Conservation (phyloP, 2,329 filamentous ascomycete species). For the Aspergillus sp. region DNA sequence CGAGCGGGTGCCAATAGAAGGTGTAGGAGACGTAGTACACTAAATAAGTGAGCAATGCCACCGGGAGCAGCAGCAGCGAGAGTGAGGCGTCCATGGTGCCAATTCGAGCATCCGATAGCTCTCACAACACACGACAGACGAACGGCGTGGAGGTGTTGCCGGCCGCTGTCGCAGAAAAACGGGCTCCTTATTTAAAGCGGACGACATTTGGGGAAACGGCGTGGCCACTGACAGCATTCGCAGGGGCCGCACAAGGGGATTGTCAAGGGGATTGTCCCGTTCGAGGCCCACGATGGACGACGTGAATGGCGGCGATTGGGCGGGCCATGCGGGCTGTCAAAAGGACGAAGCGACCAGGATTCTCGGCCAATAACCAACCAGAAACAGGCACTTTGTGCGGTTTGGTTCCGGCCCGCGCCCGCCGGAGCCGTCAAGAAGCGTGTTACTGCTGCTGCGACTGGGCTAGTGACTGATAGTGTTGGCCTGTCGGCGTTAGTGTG, state of each 20-base stretch:
- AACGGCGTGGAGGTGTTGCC: too few species aligned
- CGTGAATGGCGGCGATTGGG: not conserved
- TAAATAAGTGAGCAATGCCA: not conserved
- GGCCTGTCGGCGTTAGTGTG: too few species aligned
- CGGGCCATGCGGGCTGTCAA: not conserved
- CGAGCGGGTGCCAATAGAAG: constrained; percentile 7
- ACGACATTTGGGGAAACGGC: too few species aligned
- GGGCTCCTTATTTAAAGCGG: too few species aligned
- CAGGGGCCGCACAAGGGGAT: not conserved
- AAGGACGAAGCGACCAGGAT: not conserved
- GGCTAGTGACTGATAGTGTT: too few species aligned
- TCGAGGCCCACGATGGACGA: not conserved
- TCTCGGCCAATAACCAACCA: not conserved
- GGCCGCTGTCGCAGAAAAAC: too few species aligned
- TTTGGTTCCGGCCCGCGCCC: too few species aligned
- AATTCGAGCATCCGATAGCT: not conserved
- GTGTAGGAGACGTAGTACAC: constrained; percentile 3
- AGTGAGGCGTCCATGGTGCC: not conserved
- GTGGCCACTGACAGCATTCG: too few species aligned
- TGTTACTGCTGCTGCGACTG: too few species aligned
- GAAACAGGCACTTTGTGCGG: too few species aligned
- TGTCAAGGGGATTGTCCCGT: not conserved
- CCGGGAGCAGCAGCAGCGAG: not conserved
- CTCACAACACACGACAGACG: not conserved
- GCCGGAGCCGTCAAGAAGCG: too few species aligned